Conservation (phyloP, 495 filamentous ascomycete genomes). For the Penicillium taxi region DNA sequence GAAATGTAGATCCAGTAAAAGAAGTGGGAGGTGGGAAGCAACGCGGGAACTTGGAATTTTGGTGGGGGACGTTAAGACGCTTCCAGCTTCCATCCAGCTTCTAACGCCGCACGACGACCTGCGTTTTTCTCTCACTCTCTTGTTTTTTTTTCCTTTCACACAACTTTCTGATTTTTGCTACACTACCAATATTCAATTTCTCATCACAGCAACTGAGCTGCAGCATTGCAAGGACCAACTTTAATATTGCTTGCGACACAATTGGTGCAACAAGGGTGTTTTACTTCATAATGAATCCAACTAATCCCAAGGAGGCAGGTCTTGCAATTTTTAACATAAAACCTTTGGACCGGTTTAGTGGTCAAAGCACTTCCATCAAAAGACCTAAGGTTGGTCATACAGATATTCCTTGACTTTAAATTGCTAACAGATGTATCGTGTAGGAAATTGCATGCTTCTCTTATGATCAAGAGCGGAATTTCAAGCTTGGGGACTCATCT, state of each 20-base stretch:
- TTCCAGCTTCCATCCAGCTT: too few relatives aligned
- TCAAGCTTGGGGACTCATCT: constrained; percentile 66
- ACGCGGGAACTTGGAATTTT: constrained; percentile 2
- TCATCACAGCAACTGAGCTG: too few relatives aligned
- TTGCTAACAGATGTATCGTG: neutral
- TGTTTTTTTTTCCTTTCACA: too few relatives aligned
- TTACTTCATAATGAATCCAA: too few relatives aligned
- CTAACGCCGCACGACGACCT: too few relatives aligned
- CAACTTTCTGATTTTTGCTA: too few relatives aligned
- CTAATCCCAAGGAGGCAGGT: too few relatives aligned
- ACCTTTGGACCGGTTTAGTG: constrained; percentile 51
- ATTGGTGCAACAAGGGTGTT: too few relatives aligned
- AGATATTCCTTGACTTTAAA: neutral
- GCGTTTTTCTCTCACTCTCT: too few relatives aligned
- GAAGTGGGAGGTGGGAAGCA: neutral
- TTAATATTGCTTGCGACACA: too few relatives aligned
- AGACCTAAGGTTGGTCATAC: constrained; percentile 53
- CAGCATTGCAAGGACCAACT: too few relatives aligned
- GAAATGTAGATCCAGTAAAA: constrained; percentile 7
- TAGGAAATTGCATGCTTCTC: constrained; percentile 89
- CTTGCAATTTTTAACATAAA: constrained; percentile 50
- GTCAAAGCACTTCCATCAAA: constrained; percentile 54
- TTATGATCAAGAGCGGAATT: constrained; percentile 74
- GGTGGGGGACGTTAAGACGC: constrained; percentile 9
- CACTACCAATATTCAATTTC: too few relatives aligned